phyloP scores from a whole-genome alignment of 148 eudicot genomes.

The Nyssa sinensis region DNA sequence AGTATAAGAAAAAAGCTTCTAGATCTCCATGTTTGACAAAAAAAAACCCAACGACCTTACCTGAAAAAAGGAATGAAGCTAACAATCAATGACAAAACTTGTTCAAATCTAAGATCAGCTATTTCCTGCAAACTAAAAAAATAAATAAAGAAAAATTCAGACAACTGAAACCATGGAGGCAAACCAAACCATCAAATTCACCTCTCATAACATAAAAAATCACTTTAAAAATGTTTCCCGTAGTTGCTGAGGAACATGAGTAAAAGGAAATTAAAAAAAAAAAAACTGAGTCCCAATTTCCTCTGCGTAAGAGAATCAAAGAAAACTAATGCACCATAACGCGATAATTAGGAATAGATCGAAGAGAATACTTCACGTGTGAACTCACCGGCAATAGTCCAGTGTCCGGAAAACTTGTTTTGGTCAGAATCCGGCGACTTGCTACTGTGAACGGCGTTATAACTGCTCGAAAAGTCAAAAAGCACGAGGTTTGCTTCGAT shows the following conservation, averaged over 20 bases:
- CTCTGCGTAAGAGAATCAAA: not conserved
- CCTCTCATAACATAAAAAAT: not conserved
- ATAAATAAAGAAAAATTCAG: not conserved
- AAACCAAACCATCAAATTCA: not conserved
- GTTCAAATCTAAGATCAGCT: not conserved
- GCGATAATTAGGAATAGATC: not conserved
- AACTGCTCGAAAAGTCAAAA: not conserved
- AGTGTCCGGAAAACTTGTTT: not conserved
- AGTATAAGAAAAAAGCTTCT: not conserved
- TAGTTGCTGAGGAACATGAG: not conserved
- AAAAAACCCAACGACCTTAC: not conserved
- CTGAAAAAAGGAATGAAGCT: not conserved
- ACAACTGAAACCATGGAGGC: not conserved
- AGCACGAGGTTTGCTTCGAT: not conserved
- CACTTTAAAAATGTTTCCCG: not conserved
- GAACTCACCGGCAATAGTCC: conserved; percentile 9
- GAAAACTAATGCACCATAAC: not conserved
- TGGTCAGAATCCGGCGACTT: not conserved
- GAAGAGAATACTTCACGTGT: not conserved
- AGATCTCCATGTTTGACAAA: not conserved
- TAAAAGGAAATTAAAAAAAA: not conserved
- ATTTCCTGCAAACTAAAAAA: not conserved
- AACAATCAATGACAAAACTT: not conserved
- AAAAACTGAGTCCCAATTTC: not conserved
- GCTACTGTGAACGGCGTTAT: not conserved